Evolutionary conservation across 768 basidiomycete genomes (phyloP).

Genomic region (Naganishia onofrii): DNA sequence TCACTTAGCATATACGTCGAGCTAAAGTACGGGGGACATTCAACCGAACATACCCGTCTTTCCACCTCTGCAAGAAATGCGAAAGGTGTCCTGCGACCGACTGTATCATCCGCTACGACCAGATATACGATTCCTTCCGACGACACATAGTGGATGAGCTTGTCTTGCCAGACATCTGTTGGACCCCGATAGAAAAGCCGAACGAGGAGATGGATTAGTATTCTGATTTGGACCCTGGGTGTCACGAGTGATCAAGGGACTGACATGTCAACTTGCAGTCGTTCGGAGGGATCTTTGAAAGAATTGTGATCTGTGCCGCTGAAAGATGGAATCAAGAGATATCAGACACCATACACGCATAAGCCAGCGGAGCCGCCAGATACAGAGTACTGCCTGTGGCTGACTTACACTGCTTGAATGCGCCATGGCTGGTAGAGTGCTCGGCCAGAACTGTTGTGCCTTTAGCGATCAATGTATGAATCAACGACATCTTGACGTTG

Average conservation of each 20-base stretch:
- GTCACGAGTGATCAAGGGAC: background rate
- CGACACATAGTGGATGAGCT: constrained; percentile 88
- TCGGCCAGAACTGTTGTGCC: constrained; percentile 81
- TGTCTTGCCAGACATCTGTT: constrained; percentile 59
- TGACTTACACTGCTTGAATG: constrained; percentile 79
- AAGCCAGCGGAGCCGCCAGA: background rate
- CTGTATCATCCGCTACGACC: constrained; percentile 91
- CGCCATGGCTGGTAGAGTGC: constrained; percentile 71
- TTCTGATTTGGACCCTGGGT: background rate
- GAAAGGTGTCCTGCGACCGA: constrained; percentile 88
- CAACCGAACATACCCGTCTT: constrained; percentile 51
- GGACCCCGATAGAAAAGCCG: background rate
- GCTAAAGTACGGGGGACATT: background rate
- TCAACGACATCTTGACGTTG: constrained; percentile 55
- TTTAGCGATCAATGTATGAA: constrained; percentile 79
- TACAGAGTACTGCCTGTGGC: no score
- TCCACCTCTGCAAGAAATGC: constrained; percentile 86
- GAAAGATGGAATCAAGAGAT: background rate
- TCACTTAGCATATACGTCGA: background rate
- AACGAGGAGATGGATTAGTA: background rate
- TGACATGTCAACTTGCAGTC: constrained; percentile 60
- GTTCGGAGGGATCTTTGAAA: constrained; percentile 92
- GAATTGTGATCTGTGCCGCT: constrained; percentile 62
- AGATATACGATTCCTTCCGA: constrained; percentile 83
- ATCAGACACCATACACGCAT: background rate